phyloP scores from a whole-genome alignment of 441 rosid species.

The Aleurites moluccanus region DNA sequence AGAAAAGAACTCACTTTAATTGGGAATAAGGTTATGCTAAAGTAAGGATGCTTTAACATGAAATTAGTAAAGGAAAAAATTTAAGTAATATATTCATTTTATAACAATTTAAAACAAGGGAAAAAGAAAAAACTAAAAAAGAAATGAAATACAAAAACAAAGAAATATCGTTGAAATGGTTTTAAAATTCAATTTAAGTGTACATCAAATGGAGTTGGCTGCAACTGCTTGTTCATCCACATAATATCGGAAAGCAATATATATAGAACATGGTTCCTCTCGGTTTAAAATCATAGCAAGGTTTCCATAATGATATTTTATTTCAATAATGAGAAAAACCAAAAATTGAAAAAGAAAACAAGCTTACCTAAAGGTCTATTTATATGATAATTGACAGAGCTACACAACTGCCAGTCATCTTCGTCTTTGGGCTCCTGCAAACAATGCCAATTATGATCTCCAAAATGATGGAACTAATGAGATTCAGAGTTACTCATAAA shows the following conservation, averaged over 20 bases:
- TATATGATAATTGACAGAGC: constrained; percentile 63
- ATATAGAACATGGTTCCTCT: neutral
- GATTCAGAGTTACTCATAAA: constrained; percentile 10
- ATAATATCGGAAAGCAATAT: neutral
- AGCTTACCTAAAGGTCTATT: constrained; percentile 76
- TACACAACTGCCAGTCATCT: constrained; percentile 66
- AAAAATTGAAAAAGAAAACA: constrained; percentile 20
- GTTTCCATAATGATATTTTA: neutral
- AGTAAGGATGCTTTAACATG: neutral
- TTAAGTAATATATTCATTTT: neutral
- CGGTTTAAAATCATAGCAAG: neutral
- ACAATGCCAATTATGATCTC: constrained; percentile 11
- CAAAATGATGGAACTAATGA: constrained; percentile 1
- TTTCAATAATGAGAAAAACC: neutral
- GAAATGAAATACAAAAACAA: no score
- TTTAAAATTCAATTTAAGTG: neutral
- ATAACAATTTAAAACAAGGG: neutral
- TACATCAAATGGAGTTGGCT: neutral
- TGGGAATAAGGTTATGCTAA: neutral
- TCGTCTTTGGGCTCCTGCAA: constrained; percentile 79
- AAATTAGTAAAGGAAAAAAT: neutral
- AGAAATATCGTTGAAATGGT: no score
- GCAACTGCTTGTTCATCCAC: neutral
- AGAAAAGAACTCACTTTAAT: neutral
- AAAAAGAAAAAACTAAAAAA: no score